Conservation (phyloP, 192 early-diverging fungal species). For the Mortierella antarctica region DNA sequence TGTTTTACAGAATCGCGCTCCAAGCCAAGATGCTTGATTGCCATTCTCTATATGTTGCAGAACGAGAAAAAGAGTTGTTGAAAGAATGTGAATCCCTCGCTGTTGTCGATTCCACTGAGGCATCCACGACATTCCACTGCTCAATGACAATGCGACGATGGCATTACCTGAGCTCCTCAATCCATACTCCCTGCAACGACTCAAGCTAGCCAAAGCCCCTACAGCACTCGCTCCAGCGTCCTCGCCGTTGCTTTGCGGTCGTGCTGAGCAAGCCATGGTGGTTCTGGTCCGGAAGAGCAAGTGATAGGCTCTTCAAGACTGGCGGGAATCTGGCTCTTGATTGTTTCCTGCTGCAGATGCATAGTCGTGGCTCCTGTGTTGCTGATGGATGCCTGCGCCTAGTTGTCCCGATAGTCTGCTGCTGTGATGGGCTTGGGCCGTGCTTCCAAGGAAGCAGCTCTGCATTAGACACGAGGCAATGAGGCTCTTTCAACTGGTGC, state of each 20-base stretch:
- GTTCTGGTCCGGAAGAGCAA: slow-evolving; percentile 12
- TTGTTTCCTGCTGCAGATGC: neutral
- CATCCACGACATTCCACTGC: no score
- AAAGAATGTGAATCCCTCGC: no score
- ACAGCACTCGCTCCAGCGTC: slow-evolving; percentile 16
- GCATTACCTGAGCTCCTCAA: slow-evolving; percentile 27
- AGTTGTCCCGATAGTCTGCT: neutral
- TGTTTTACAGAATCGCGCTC: slow-evolving; percentile 31
- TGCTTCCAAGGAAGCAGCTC: neutral
- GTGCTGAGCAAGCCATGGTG: neutral
- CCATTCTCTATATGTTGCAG: slow-evolving; percentile 26
- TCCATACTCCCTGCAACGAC: slow-evolving; percentile 16
- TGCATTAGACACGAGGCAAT: no score
- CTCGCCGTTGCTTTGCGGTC: slow-evolving; percentile 1
- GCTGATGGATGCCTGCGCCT: neutral
- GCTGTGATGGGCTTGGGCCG: slow-evolving; percentile 1
- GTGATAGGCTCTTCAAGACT: slow-evolving; percentile 31
- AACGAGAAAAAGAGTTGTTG: no score
- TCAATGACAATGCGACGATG: neutral
- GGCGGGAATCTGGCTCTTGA: slow-evolving; percentile 33
- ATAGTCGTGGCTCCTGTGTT: neutral
- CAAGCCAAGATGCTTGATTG: slow-evolving; percentile 43
- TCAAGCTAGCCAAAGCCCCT: slow-evolving; percentile 47
- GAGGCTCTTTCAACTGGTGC: no score
- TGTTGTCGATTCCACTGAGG: no score